These are phyloP conservation scores for Candida piceae DNA, from an alignment of 805 yeast genomes.

Conservation along the genomic window DNA sequence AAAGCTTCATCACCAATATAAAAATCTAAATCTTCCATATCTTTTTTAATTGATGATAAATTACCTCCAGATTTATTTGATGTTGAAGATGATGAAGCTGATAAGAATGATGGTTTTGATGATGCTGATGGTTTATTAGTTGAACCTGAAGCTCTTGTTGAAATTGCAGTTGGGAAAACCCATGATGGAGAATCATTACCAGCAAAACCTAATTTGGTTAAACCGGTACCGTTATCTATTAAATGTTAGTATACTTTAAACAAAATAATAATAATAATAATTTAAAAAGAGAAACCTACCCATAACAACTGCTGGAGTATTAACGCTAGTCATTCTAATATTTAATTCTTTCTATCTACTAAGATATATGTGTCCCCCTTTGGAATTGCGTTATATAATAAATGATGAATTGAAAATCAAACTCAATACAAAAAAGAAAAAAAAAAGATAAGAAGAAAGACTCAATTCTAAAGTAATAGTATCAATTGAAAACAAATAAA, in stretches of 20 bases:
- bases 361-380: too few species aligned
- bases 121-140: slow-evolving; percentile 38
- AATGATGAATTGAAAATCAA: too few species aligned
- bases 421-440: too few species aligned
- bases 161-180: slow-evolving; percentile 95
- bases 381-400: too few species aligned
- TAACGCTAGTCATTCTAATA: slow-evolving; percentile 48
- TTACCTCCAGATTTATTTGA: slow-evolving; percentile 32
- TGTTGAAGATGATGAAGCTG: slow-evolving; percentile 23
- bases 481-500: too few species aligned
- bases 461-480: too few species aligned
- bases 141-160: slow-evolving; percentile 56
- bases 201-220: slow-evolving; percentile 96
- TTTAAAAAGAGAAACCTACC: slow-evolving; percentile 43
- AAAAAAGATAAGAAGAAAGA: too few species aligned
- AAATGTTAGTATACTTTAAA: slow-evolving; percentile 6
- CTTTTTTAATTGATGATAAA: slow-evolving; percentile 61
- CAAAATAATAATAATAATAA: neutral
- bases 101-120: slow-evolving; percentile 41
- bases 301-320: slow-evolving; percentile 94
- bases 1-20: slow-evolving; percentile 95
- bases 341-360: too few species aligned
- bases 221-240: slow-evolving; percentile 89
- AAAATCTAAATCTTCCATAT: slow-evolving; percentile 90
- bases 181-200: slow-evolving; percentile 98